Conservation (phyloP, 2,329 filamentous ascomycete species). For the Penicillium sp. region DNA sequence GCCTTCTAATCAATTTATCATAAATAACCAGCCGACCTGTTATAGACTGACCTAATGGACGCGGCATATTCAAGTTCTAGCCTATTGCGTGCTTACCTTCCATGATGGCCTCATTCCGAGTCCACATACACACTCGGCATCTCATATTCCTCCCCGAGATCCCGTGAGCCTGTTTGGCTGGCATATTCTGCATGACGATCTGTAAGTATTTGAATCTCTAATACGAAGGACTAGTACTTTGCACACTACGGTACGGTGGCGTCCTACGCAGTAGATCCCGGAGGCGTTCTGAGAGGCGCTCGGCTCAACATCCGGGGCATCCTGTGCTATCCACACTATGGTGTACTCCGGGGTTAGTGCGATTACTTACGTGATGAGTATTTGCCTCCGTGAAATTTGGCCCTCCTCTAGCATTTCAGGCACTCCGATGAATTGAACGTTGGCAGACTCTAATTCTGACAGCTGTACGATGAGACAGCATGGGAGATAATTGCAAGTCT, state of each 20-base stretch:
- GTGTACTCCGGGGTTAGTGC: background rate
- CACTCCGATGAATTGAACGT: background rate
- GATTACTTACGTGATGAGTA: background rate
- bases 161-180: background rate
- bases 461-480: background rate
- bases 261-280: background rate
- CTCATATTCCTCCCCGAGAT: background rate
- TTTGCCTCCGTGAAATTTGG: background rate
- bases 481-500: background rate
- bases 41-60: background rate
- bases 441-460: background rate
- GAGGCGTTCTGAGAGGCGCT: background rate
- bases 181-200: background rate
- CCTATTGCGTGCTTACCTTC: conserved; percentile 20
- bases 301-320: background rate
- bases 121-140: conserved; percentile 10
- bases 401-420: background rate
- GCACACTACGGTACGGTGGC: background rate
- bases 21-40: background rate
- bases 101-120: conserved; percentile 18
- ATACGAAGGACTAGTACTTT: background rate
- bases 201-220: background rate
- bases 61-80: conserved; percentile 3
- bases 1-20: background rate
- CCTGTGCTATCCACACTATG: no score